phyloP scores from a whole-genome alignment of 2,329 filamentous ascomycete species.

The Camillea tinctor region DNA sequence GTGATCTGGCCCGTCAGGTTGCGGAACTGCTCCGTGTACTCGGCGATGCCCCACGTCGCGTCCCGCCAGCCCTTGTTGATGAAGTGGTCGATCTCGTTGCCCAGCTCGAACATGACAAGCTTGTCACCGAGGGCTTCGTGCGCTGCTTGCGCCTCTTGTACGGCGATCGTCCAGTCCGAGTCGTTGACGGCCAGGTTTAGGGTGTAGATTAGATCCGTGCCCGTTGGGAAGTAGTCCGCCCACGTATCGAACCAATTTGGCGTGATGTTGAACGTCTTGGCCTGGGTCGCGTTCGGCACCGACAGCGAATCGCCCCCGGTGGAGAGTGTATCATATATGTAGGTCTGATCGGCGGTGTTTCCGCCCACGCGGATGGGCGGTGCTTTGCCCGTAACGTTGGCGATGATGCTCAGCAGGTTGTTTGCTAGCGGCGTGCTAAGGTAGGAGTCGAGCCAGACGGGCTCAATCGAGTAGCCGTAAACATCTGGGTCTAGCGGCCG shows the following conservation, averaged over 20 bases:
- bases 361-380: constrained; percentile 35
- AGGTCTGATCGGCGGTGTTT: constrained; percentile 36
- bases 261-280: constrained; percentile 33
- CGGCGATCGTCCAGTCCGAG: constrained; percentile 29
- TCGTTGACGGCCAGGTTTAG: constrained; percentile 34
- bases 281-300: constrained; percentile 22
- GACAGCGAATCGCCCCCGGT: constrained; percentile 30
- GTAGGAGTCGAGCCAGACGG: constrained; percentile 34
- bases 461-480: constrained; percentile 36
- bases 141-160: constrained; percentile 30
- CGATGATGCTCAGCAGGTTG: constrained; percentile 28
- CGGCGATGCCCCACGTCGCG: constrained; percentile 27
- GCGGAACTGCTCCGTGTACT: constrained; percentile 34
- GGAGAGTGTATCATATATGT: constrained; percentile 26
- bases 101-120: constrained; percentile 34
- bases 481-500: constrained; percentile 29
- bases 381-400: constrained; percentile 29
- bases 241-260: constrained; percentile 33
- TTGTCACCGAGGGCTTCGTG: constrained; percentile 28
- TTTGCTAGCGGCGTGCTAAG: constrained; percentile 28
- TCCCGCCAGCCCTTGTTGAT: constrained; percentile 35
- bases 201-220: constrained; percentile 33
- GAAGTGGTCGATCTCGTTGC: constrained; percentile 39
- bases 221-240: constrained; percentile 32
- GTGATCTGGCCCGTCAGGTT: constrained; percentile 33